Conservation (phyloP, 257 asterid genomes). For the Nicotiana tabacum region DNA sequence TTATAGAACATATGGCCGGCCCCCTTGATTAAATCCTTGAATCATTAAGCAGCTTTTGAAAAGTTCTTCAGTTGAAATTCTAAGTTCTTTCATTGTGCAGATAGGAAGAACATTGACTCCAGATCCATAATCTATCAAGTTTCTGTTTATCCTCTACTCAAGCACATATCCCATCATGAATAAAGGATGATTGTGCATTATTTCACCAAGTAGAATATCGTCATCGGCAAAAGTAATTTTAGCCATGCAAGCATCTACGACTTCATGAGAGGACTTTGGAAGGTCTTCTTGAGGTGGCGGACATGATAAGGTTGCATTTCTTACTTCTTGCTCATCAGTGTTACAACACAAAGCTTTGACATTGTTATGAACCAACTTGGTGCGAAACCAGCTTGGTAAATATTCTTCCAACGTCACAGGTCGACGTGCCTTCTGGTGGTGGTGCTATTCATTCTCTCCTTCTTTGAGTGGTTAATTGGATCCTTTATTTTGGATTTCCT, state of each 20-base stretch:
- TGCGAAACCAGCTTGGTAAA: not conserved
- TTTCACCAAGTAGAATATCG: no score
- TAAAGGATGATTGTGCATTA: no score
- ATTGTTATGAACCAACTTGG: no score
- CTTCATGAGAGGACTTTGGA: not conserved
- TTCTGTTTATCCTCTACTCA: not conserved
- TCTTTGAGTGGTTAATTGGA: no score
- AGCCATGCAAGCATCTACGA: no score
- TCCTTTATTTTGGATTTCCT: not conserved
- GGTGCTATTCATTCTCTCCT: no score
- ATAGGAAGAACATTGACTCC: no score
- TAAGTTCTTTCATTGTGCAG: not conserved
- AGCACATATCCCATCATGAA: not conserved
- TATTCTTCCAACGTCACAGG: no score
- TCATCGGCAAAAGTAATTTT: no score
- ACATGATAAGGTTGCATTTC: no score
- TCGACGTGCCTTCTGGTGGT: no score
- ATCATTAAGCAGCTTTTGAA: not conserved
- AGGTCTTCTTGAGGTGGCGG: not conserved
- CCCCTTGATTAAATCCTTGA: not conserved
- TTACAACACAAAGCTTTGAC: not conserved
- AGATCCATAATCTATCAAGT: not conserved
- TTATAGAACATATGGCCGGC: not conserved
- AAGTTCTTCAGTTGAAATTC: not conserved
- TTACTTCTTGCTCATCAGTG: not conserved